Base-by-base conservation (phyloP, 345 rosid species). In the Citrus sp. region DNA sequence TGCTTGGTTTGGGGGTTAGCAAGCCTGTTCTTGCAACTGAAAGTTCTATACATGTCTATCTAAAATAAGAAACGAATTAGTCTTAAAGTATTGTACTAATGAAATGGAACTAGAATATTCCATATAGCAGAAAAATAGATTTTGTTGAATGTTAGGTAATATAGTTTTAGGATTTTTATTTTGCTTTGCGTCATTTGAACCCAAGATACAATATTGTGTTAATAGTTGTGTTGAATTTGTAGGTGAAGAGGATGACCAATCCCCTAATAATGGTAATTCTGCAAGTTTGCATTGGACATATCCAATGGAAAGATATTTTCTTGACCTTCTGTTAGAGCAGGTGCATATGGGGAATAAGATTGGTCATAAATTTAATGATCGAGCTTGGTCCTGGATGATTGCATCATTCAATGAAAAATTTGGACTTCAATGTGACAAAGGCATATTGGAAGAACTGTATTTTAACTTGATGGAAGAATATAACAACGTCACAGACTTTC, bases 241-340 rank as follows among this genome's bases (percentile, higher is more conserved):
- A 86, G 90, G 73, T 56, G 82, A 79, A 21, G 90, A 84, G 34
- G 84, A 82, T 61, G 79, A 72, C 28, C 82, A 30, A 35, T 72
- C 77, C 77, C 79, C 77, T 27, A 61, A 56, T 62, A 76, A 67
- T 79, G 67, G 73, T 71, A 77, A 77, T 64, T 78, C 77, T 42
- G 64, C 70, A 6, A 63, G 69, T 34, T 54, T 78, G 42, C 70
- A n/a, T 70, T 85, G 88, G 88, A 80, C 88, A 63, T 75, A 82
- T 67, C 76, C 78, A 73, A 87, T 89, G 96, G 94, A 91, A 77
- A 76, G 78, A 0, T 82, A 75, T 80, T 87, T 92, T 71, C 67
- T 92, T 38, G 89, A 86, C 82, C 90, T 90, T 74, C 82, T 92
- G 88, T 70, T 90, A 75, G 89, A 91, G 84, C 90, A 89, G 75